Conservation (phyloP, 306 rosid species). For the Dalbergia cultrata region DNA sequence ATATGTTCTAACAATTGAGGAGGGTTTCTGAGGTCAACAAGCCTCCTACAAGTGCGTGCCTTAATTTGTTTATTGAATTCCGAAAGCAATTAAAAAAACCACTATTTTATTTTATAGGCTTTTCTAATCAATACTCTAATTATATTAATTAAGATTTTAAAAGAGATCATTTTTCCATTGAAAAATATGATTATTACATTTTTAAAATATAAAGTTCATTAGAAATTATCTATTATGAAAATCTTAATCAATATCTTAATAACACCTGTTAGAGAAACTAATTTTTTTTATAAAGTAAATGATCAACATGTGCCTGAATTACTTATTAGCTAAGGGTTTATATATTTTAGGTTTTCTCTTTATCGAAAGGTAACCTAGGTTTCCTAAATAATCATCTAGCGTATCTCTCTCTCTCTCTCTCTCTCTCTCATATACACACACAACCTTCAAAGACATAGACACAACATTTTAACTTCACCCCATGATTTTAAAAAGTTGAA, state of each 20-base stretch:
- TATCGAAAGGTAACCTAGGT: slow-evolving; percentile 60
- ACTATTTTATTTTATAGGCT: neutral
- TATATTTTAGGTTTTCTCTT: slow-evolving; percentile 56
- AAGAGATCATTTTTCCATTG: too few relatives aligned
- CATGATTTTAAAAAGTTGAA: slow-evolving; percentile 43
- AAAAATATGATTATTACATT: too few relatives aligned
- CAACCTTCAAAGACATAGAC: slow-evolving; percentile 49
- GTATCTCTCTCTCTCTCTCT: slow-evolving; percentile 36
- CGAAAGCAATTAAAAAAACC: neutral
- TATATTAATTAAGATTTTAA: too few relatives aligned
- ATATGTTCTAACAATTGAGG: slow-evolving; percentile 1
- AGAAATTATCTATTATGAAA: too few relatives aligned
- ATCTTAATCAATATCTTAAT: too few relatives aligned
- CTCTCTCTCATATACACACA: slow-evolving; percentile 18
- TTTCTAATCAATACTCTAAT: too few relatives aligned
- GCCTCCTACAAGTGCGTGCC: slow-evolving; percentile 33
- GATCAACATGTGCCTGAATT: slow-evolving; percentile 51
- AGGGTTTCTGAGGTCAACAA: slow-evolving; percentile 46
- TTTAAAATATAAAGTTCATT: too few relatives aligned
- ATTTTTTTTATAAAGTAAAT: slow-evolving; percentile 39
- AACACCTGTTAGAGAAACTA: too few relatives aligned
- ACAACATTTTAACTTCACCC: slow-evolving; percentile 53
- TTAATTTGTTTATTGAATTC: slow-evolving; percentile 27
- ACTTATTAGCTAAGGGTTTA: slow-evolving; percentile 51
- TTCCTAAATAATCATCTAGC: slow-evolving; percentile 57